Conservation (phyloP, 768 basidiomycete genomes). For the Tylopilus felleus region DNA sequence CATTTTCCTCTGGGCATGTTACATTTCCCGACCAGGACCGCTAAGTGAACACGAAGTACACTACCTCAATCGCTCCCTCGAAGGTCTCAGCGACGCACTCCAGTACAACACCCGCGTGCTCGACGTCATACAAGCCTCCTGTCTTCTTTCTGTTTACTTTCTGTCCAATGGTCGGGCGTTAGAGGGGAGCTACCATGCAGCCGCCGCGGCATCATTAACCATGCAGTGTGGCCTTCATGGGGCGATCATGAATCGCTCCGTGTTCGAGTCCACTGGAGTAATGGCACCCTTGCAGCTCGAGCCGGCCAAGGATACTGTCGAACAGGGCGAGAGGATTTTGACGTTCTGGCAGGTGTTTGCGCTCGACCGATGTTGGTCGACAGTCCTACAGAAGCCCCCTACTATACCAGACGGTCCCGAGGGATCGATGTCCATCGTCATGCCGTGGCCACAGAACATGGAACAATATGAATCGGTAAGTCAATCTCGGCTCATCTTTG, state of each 20-base stretch:
- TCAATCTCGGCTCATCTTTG: constrained; percentile 12
- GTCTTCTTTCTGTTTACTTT: constrained; percentile 72
- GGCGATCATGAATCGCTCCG: constrained; percentile 32
- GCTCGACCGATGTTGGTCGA: constrained; percentile 79
- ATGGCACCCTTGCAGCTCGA: constrained; percentile 45
- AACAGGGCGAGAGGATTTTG: constrained; percentile 67
- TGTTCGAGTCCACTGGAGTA: constrained; percentile 35
- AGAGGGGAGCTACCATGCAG: constrained; percentile 78
- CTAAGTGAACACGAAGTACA: constrained; percentile 70
- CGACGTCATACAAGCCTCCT: constrained; percentile 75
- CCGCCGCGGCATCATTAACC: constrained; percentile 68
- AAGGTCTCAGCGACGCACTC: constrained; percentile 61
- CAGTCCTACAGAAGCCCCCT: constrained; percentile 62
- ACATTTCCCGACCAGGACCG: constrained; percentile 67
- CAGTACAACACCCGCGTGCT: constrained; percentile 51
- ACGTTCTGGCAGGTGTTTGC: constrained; percentile 85
- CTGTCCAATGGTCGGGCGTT: constrained; percentile 69
- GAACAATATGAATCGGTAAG: constrained; percentile 69
- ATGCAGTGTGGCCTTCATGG: constrained; percentile 71
- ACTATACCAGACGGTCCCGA: constrained; percentile 63
- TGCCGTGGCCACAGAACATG: constrained; percentile 75
- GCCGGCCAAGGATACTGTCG: constrained; percentile 54
- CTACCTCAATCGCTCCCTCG: constrained; percentile 63
- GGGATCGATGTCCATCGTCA: constrained; percentile 55
- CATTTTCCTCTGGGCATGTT: constrained; percentile 82